Conservation (phyloP, 2,329 filamentous ascomycete genomes). For the Colletotrichum cuscutae region DNA sequence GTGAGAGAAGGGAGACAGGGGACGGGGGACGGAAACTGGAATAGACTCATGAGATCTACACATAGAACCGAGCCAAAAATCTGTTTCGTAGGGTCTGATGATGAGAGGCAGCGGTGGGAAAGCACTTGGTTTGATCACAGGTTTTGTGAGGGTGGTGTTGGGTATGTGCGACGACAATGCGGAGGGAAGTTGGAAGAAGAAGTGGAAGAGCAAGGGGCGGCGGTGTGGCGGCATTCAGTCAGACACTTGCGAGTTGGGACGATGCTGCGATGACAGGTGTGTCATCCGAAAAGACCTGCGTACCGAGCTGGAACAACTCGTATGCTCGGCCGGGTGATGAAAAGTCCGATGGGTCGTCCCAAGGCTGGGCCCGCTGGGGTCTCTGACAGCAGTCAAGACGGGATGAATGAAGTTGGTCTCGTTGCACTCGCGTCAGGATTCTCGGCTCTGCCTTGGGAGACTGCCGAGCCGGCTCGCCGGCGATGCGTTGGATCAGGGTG, state of each 20-base stretch:
- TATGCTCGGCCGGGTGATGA: background rate
- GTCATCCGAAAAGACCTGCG: slow-evolving; percentile 11
- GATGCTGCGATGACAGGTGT: background rate
- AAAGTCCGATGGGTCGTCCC: background rate
- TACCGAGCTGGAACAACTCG: background rate
- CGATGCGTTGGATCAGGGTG: background rate
- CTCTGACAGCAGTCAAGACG: background rate
- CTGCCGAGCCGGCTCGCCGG: slow-evolving; percentile 20
- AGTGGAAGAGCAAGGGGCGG: background rate
- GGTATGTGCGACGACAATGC: background rate
- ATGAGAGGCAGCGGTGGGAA: background rate
- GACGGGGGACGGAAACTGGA: background rate
- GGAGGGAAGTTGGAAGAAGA: background rate
- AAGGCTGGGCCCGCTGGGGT: background rate
- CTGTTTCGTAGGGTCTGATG: background rate
- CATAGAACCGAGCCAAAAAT: background rate
- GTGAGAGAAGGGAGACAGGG: background rate
- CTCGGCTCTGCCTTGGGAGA: background rate
- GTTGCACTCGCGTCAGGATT: background rate
- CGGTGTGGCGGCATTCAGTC: background rate
- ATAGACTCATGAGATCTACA: slow-evolving; percentile 10
- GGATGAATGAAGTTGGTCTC: slow-evolving; percentile 14
- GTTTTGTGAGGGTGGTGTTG: background rate
- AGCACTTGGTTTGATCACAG: background rate
- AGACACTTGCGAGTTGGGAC: background rate